Conservation (phyloP, 495 filamentous ascomycete species). For the Penicillium arizonense region DNA sequence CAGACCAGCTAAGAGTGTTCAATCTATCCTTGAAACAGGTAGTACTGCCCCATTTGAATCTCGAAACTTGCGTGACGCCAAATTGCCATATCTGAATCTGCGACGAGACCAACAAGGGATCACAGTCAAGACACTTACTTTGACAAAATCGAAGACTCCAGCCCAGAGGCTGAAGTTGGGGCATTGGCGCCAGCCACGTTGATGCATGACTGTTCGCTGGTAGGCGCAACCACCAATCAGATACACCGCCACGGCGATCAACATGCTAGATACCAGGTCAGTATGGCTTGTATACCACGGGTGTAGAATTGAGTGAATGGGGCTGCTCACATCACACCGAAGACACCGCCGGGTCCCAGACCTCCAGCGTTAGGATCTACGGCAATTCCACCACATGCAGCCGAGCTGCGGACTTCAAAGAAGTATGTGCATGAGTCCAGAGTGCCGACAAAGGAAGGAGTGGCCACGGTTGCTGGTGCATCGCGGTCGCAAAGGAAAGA, state of each 20-base stretch:
- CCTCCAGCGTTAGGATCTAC: constrained; percentile 59
- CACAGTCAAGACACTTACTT: constrained; percentile 58
- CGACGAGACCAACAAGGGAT: constrained; percentile 32
- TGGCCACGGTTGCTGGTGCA: constrained; percentile 54
- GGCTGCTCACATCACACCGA: constrained; percentile 77
- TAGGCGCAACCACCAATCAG: constrained; percentile 91
- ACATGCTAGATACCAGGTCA: constrained; percentile 33
- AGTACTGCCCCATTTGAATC: constrained; percentile 25
- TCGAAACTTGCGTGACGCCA: constrained; percentile 18
- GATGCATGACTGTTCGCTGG: constrained; percentile 91
- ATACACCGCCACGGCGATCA: constrained; percentile 84
- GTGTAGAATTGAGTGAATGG: neutral
- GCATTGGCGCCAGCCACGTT: constrained; percentile 91
- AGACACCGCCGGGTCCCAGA: constrained; percentile 83
- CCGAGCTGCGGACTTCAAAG: constrained; percentile 87
- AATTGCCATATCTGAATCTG: constrained; percentile 15
- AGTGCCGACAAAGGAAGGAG: constrained; percentile 77
- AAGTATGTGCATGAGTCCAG: constrained; percentile 94
- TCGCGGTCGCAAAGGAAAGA: constrained; percentile 92
- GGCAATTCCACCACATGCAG: constrained; percentile 75
- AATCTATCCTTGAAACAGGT: constrained; percentile 40
- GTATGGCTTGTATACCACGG: neutral
- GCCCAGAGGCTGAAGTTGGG: constrained; percentile 95
- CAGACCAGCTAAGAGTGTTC: constrained; percentile 31
- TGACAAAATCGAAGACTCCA: constrained; percentile 77